Percentiles rank a stretch among this genome's conserved stretches.
These are phyloP conservation scores for Avena atlantica DNA, from an alignment of 176 grass and related monocot species.

Conservation along the genomic window DNA sequence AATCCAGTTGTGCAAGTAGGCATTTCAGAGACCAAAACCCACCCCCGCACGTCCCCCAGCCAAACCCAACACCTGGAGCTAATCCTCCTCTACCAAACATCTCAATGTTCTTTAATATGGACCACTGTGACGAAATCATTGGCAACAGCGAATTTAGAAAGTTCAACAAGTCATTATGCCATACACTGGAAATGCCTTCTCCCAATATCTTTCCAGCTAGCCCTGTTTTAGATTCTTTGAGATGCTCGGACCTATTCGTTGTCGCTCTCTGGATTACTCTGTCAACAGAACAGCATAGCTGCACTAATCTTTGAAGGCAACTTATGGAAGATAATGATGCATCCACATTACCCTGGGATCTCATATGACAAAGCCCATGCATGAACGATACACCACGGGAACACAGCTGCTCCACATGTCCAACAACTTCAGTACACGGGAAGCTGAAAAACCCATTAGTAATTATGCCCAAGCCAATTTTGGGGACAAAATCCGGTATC, in stretches of 20 bases:
- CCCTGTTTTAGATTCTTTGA: constrained; percentile 42
- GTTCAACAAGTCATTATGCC: constrained; percentile 60
- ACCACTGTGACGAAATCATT: constrained; percentile 61
- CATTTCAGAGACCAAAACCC: constrained; percentile 89
- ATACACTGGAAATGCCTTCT: constrained; percentile 78
- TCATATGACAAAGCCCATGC: constrained; percentile 59
- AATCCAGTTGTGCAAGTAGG: constrained; percentile 71
- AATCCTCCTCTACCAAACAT: constrained; percentile 95
- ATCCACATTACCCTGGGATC: constrained; percentile 56
- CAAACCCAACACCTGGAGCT: constrained; percentile 93
- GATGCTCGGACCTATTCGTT: constrained; percentile 47
- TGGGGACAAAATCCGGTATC: constrained; percentile 90
- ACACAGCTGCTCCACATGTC: constrained; percentile 39
- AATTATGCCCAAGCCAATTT: constrained; percentile 74
- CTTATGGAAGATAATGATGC: constrained; percentile 68
- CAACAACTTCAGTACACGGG: constrained; percentile 15
- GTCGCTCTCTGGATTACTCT: constrained; percentile 61
- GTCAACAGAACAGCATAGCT: constrained; percentile 65
- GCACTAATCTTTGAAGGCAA: constrained; percentile 81
- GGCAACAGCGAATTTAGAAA: constrained; percentile 52
- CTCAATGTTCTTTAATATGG: constrained; percentile 61
- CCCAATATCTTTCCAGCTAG: constrained; percentile 75
- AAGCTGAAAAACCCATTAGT: constrained; percentile 72
- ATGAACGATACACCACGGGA: constrained; percentile 53
- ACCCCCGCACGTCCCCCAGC: constrained; percentile 80